phyloP scores from a whole-genome alignment of 805 yeast species.

The Candida oleophila region DNA sequence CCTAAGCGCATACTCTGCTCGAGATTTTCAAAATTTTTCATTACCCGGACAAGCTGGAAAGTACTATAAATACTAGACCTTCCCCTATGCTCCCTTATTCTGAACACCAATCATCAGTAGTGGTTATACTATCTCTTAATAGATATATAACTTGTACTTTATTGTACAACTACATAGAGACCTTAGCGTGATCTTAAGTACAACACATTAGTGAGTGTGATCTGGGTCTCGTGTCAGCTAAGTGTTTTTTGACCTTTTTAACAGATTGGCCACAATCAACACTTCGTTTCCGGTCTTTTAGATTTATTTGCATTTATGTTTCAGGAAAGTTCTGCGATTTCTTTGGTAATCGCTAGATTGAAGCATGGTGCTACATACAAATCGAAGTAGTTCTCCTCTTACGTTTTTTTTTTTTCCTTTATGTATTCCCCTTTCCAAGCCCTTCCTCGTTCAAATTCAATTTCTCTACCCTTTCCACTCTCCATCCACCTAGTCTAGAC shows the following conservation, averaged over 20 bases:
- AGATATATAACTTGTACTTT: conserved; percentile 56
- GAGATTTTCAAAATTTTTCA: background rate
- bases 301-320: conserved; percentile 42
- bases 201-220: conserved; percentile 46
- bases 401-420: too few species aligned
- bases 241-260: conserved; percentile 69
- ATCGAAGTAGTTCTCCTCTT: background rate
- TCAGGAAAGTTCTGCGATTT: conserved; percentile 8
- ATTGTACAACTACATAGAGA: conserved; percentile 41
- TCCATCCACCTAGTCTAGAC: too few species aligned
- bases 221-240: conserved; percentile 56
- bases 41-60: conserved; percentile 12
- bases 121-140: conserved; percentile 71
- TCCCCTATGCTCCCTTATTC: conserved; percentile 32
- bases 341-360: conserved; percentile 31
- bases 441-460: too few species aligned
- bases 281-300: conserved; percentile 80
- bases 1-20: conserved; percentile 1
- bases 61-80: conserved; percentile 25
- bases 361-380: conserved; percentile 52
- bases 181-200: conserved; percentile 35
- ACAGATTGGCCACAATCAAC: conserved; percentile 70
- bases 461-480: too few species aligned
- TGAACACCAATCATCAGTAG: conserved; percentile 62
- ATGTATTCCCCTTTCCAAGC: too few species aligned